These are phyloP conservation scores for Salmacisia buchloeana DNA, from an alignment of 1,284 basidiomycete species.

Conservation along the genomic window DNA sequence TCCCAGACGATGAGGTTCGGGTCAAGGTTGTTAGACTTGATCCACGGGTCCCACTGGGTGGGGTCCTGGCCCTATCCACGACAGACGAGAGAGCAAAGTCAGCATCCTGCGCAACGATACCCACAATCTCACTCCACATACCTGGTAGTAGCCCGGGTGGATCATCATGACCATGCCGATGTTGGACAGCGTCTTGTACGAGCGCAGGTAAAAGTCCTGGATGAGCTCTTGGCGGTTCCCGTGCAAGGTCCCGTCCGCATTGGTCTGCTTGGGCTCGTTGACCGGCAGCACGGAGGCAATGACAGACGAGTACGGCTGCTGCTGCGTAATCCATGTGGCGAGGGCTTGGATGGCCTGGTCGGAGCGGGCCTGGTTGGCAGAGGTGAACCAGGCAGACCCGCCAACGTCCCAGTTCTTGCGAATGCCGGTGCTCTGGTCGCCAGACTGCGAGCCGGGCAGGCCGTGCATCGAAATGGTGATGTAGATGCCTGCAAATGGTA, in stretches of 20 bases:
- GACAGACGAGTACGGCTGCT: slow-evolving; percentile 16
- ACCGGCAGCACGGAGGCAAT: slow-evolving; percentile 34
- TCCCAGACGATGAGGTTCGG: slow-evolving; percentile 41
- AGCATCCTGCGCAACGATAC: no score
- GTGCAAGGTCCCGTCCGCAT: neutral
- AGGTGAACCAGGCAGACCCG: slow-evolving; percentile 25
- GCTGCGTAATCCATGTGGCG: neutral
- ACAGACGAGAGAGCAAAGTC: no score
- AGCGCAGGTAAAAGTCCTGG: slow-evolving; percentile 29
- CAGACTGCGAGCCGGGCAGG: slow-evolving; percentile 53
- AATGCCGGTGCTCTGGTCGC: slow-evolving; percentile 32
- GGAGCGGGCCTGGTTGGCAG: slow-evolving; percentile 32
- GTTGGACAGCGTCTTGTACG: slow-evolving; percentile 22
- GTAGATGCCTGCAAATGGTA: slow-evolving; percentile 51
- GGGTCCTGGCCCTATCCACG: neutral
- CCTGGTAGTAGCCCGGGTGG: slow-evolving; percentile 23
- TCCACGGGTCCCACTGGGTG: neutral
- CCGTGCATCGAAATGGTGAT: slow-evolving; percentile 53
- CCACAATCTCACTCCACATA: no score
- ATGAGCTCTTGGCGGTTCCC: slow-evolving; percentile 8
- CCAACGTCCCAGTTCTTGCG: neutral
- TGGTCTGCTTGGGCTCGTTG: slow-evolving; percentile 34
- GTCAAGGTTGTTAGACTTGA: slow-evolving; percentile 11
- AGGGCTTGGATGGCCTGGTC: slow-evolving; percentile 13
- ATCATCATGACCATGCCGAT: slow-evolving; percentile 35